phyloP scores from a whole-genome alignment of 257 asterid genomes.

The Solanum virginianum region DNA sequence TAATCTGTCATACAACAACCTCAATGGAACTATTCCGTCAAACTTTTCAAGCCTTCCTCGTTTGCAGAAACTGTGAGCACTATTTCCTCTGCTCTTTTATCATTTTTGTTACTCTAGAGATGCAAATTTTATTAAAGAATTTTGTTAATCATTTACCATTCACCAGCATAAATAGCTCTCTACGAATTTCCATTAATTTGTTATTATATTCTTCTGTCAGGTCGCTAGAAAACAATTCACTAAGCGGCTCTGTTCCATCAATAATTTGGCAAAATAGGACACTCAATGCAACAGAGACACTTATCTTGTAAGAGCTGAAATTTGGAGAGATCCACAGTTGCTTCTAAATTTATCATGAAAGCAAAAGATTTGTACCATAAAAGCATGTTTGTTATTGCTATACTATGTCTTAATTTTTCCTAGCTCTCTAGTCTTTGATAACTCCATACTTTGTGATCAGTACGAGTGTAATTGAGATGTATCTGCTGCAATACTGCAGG shows the following conservation, averaged over 20 bases:
- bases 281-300: constrained; percentile 44
- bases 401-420: neutral
- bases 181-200: neutral
- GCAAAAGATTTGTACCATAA: neutral
- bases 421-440: neutral
- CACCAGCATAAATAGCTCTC: neutral
- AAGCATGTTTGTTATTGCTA: neutral
- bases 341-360: neutral
- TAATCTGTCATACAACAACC: constrained; percentile 63
- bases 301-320: constrained; percentile 52
- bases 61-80: constrained; percentile 73
- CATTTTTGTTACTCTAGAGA: neutral
- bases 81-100: constrained; percentile 1
- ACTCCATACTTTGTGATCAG: neutral
- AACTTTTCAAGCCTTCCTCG: constrained; percentile 71
- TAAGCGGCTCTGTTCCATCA: constrained; percentile 79
- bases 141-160: neutral
- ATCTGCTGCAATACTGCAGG: constrained; percentile 38
- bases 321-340: neutral
- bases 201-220: constrained; percentile 34
- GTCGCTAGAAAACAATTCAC: constrained; percentile 57
- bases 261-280: constrained; percentile 70
- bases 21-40: constrained; percentile 67
- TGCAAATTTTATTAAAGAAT: neutral
- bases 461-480: neutral